phyloP scores from a whole-genome alignment of 139 green algal genomes.

The Coccomyxa sp. region DNA sequence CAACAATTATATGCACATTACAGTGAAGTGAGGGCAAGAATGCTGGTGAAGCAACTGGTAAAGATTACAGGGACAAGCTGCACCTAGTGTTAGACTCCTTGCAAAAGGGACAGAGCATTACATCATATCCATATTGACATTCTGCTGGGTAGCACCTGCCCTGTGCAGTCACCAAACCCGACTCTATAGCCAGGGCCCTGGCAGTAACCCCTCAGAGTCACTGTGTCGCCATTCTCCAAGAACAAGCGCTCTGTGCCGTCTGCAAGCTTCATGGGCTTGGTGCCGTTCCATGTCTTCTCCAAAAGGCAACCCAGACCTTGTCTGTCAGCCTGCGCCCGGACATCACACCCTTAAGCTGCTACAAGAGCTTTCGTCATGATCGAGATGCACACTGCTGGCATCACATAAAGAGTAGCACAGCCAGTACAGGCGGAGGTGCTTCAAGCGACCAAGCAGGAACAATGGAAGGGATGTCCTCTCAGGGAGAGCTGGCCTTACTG shows the following conservation, averaged over 20 bases:
- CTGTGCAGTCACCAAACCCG: conserved; percentile 80
- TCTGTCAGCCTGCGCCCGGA: not conserved
- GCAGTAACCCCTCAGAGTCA: conserved; percentile 67
- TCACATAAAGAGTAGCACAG: not conserved
- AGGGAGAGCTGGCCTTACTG: too few relatives aligned
- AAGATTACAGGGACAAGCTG: too few relatives aligned
- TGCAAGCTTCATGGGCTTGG: conserved; percentile 20
- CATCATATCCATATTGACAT: too few relatives aligned
- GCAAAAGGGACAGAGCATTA: too few relatives aligned
- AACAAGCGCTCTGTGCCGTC: not conserved
- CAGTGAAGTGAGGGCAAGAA: too few relatives aligned
- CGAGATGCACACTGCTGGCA: not conserved
- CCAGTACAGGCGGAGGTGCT: not conserved
- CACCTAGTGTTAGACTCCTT: too few relatives aligned
- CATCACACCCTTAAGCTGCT: not conserved
- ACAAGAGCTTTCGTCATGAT: not conserved
- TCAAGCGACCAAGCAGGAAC: too few relatives aligned
- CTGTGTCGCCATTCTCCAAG: conserved; percentile 77
- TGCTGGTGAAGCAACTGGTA: too few relatives aligned
- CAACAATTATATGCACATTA: too few relatives aligned
- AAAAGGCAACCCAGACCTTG: conserved; percentile 51
- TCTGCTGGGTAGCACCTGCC: conserved; percentile 40
- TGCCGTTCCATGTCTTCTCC: conserved; percentile 58
- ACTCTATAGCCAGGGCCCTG: conserved; percentile 43
- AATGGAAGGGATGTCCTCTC: not conserved